A percentile compares a stretch with the other conserved stretches of the same genome.
Evolutionary conservation across 225 moss, liverwort and hornwort species (phyloP).

Genomic region (Pseudisothecium myosuroides): DNA sequence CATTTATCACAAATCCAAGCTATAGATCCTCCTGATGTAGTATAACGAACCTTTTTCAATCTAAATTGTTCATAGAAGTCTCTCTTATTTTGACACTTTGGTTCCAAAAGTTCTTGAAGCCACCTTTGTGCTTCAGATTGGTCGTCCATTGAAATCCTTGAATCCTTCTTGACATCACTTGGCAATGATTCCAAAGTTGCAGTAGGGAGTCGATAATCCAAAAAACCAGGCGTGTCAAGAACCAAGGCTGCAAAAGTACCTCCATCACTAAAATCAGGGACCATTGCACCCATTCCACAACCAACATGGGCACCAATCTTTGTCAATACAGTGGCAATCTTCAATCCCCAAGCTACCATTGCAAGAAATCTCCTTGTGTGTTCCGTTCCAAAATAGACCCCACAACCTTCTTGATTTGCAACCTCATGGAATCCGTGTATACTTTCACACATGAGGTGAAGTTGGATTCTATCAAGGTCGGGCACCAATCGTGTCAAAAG

Average conservation of each 20-base stretch:
- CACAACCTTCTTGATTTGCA: not conserved
- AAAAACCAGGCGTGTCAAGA: not conserved
- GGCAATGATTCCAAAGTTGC: not conserved
- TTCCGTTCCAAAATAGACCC: not conserved
- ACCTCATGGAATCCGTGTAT: not conserved
- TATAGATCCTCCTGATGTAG: fast-evolving
- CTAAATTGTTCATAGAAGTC: not conserved
- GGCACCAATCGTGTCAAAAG: not conserved
- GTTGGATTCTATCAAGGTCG: not conserved
- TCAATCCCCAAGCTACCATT: not conserved
- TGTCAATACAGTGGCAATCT: not conserved
- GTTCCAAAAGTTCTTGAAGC: not conserved
- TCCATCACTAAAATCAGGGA: not conserved
- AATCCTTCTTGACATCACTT: not conserved
- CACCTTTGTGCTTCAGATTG: not conserved
- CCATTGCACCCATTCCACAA: not conserved
- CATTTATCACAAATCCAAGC: not conserved
- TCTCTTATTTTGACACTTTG: not conserved
- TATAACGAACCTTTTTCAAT: not conserved
- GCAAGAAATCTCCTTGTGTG: not conserved
- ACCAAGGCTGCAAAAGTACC: not conserved
- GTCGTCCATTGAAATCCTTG: not conserved
- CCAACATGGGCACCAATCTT: not conserved
- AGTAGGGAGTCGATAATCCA: not conserved
- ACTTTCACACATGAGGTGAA: not conserved